Evolutionary conservation across 495 filamentous ascomycete species (phyloP).

Genomic region (Bathelium albidoporum): DNA sequence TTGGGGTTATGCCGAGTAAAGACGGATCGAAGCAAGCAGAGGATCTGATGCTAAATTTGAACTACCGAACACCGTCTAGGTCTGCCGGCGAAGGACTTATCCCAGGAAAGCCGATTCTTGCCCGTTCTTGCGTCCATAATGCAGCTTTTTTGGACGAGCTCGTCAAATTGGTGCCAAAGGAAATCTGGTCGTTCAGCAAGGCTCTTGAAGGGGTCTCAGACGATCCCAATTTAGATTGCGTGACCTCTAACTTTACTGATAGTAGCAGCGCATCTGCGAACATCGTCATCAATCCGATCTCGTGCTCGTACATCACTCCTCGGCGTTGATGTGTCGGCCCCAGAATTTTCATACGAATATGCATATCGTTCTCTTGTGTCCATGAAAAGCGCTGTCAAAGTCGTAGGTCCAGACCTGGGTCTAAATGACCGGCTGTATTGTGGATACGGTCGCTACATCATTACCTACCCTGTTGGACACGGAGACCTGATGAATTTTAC

Average conservation of each 20-base stretch:
- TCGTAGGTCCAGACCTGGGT: neutral
- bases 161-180: constrained; percentile 36
- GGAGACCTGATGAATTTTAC: constrained; percentile 6
- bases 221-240: neutral
- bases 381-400: neutral
- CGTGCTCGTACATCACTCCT: neutral
- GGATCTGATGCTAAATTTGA: neutral
- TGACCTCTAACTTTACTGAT: constrained; percentile 22
- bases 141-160: constrained; percentile 43
- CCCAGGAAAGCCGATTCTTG: neutral
- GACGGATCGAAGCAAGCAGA: neutral
- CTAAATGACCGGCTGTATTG: neutral
- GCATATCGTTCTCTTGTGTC: constrained; percentile 6
- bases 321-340: neutral
- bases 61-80: neutral
- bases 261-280: neutral
- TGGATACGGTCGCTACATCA: neutral
- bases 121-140: constrained; percentile 25
- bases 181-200: constrained; percentile 27
- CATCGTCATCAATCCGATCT: constrained; percentile 5
- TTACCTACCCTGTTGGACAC: constrained; percentile 3
- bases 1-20: neutral
- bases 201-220: constrained; percentile 8
- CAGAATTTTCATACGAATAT: neutral
- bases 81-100: neutral